phyloP scores from a whole-genome alignment of 2,329 filamentous ascomycete species.

The Colletotrichum sp. region DNA sequence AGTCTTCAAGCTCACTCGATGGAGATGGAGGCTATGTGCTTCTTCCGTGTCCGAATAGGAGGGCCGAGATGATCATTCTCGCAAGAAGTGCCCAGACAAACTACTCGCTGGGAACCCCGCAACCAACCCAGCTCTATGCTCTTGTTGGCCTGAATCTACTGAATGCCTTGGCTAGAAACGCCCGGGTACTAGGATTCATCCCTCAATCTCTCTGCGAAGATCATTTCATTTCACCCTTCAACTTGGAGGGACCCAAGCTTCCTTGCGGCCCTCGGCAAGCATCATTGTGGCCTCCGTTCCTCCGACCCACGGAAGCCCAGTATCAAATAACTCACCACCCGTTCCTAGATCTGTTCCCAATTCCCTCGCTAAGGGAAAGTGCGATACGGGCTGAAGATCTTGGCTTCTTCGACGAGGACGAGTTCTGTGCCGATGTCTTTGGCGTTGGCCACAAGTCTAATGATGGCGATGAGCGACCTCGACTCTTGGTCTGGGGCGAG shows the following conservation, averaged over 20 bases:
- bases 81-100: not conserved
- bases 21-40: not conserved
- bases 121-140: not conserved
- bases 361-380: constrained; percentile 31
- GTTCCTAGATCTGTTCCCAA: constrained; percentile 35
- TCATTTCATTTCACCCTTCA: constrained; percentile 15
- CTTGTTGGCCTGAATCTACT: constrained; percentile 21
- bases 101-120: constrained; percentile 1
- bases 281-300: constrained; percentile 3
- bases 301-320: constrained; percentile 33
- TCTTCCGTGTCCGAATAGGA: not conserved
- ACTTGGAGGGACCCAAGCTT: constrained; percentile 16
- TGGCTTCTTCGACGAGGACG: constrained; percentile 5
- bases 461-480: constrained; percentile 24
- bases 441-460: not conserved
- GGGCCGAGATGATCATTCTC: not conserved
- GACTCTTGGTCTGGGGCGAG: constrained; percentile 53
- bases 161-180: constrained; percentile 16
- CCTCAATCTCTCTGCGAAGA: constrained; percentile 13
- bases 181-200: constrained; percentile 6
- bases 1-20: not conserved
- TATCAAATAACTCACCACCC: constrained; percentile 30
- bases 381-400: constrained; percentile 19
- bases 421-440: constrained; percentile 4
- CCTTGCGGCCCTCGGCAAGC: not conserved